Conservation (phyloP, 2,329 filamentous ascomycete species). For the Sporothrix curviconia region DNA sequence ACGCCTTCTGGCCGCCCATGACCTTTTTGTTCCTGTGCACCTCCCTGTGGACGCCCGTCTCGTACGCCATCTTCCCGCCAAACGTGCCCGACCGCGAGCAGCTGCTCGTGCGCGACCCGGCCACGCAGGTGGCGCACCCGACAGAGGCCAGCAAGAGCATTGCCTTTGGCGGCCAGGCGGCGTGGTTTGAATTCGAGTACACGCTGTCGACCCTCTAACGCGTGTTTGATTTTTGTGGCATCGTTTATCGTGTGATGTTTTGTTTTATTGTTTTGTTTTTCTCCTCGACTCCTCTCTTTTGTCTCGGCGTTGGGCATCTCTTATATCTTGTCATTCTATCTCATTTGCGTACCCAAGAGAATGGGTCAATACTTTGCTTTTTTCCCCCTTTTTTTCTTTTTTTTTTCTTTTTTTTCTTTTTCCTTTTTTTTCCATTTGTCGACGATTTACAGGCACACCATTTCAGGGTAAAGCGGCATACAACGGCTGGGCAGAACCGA, state of each 20-base stretch:
- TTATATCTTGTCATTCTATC: background rate
- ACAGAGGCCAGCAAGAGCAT: constrained; percentile 35
- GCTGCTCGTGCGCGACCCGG: constrained; percentile 47
- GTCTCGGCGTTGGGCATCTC: background rate
- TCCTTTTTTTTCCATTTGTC: background rate
- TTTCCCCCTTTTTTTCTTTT: background rate
- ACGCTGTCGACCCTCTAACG: constrained; percentile 44
- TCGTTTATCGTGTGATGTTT: constrained; percentile 12
- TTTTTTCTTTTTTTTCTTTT: background rate
- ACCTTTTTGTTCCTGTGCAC: constrained; percentile 50
- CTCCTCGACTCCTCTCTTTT: background rate
- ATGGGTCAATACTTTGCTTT: too few species aligned
- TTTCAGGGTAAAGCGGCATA: too few species aligned
- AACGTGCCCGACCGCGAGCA: constrained; percentile 51
- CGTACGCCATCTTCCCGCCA: constrained; percentile 55
- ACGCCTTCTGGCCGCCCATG: constrained; percentile 56
- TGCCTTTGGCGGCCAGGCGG: constrained; percentile 46
- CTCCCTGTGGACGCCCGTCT: constrained; percentile 52
- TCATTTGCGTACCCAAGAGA: too few species aligned
- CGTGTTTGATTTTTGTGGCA: constrained; percentile 42
- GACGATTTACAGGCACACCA: too few species aligned
- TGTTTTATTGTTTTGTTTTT: background rate
- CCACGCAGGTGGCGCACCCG: constrained; percentile 47
- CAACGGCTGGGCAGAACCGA: too few species aligned
- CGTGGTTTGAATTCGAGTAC: constrained; percentile 52